Conservation (phyloP, 2,329 filamentous ascomycete species). For the Dactylonectria estremocensis region DNA sequence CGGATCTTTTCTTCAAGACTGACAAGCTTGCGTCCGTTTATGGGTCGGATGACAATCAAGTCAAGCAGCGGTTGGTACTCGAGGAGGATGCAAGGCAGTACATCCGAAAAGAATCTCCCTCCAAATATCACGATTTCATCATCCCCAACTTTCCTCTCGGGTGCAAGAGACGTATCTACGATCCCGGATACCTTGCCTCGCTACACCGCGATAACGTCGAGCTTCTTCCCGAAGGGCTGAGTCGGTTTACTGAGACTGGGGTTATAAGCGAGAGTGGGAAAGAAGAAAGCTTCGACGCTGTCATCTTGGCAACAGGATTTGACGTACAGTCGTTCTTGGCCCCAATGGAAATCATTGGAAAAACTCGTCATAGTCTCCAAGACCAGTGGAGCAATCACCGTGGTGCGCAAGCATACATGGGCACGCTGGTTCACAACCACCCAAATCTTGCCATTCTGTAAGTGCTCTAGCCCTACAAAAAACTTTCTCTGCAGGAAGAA, state of each 20-base stretch:
- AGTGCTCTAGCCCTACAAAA: background rate
- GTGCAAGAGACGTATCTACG: constrained; percentile 51
- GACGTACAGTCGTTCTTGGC: constrained; percentile 43
- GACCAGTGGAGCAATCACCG: constrained; percentile 46
- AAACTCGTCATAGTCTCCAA: constrained; percentile 38
- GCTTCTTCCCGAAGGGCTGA: background rate
- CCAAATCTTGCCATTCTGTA: constrained; percentile 52
- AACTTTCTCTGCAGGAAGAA: background rate
- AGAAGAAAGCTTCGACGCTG: constrained; percentile 40
- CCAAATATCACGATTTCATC: constrained; percentile 45
- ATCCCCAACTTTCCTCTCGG: constrained; percentile 48
- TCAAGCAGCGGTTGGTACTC: constrained; percentile 19
- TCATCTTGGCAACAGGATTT: constrained; percentile 49
- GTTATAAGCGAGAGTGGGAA: constrained; percentile 28
- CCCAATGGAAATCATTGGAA: constrained; percentile 48
- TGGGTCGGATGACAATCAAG: constrained; percentile 17
- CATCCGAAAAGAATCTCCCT: constrained; percentile 38
- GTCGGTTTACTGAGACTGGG: constrained; percentile 39
- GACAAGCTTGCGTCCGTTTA: constrained; percentile 40
- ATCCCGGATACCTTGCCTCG: constrained; percentile 47
- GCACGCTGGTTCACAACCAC: constrained; percentile 49
- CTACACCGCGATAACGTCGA: constrained; percentile 11
- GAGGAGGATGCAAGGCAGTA: constrained; percentile 35
- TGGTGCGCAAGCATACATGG: constrained; percentile 52
- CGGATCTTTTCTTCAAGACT: constrained; percentile 40